Base-by-base conservation (phyloP, 2,329 filamentous ascomycete genomes). In the Colletotrichum liaoningense region DNA sequence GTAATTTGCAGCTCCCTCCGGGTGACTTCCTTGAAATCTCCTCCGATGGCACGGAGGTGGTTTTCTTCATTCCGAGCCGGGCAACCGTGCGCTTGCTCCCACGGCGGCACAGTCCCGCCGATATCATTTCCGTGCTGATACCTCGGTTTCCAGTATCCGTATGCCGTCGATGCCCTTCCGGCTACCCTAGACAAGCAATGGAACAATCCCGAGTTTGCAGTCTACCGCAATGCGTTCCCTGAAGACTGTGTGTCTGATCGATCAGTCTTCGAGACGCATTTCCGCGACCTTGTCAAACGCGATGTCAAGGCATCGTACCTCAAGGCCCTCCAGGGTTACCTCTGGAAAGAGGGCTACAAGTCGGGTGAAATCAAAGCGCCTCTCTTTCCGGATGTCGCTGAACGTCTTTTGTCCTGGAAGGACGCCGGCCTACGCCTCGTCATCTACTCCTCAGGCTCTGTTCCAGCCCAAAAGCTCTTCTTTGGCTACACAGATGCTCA, bases 391-490 rank as follows among this genome's bases (percentile, higher is more conserved):
- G 94, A 97, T 79, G 94, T 96, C 22, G 85, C 89, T n/a, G 87
- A 90, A 9, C 88, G 88, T 75, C 85, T 95, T 75, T 82, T 85
- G 66, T 77, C 84, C 56, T 95, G 93, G 90, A 86, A 88, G 67
- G 80, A 82, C 19, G 81, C 85, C 35, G 88, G 88, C 30, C 84
- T 90, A 74, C 85, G 85, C 73, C 87, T 95, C 75, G 90, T 93
- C 77, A 95, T 97, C 79, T 97, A 95, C 84, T 95, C 93, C 4
- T 95, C 93, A 14, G 94, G 94, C 38, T 95, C 93, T 26, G 92
- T 96, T 6, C 88, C 92, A 24, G 94, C 94, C 16, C 94, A 97
- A 86, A 94, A 95, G 83, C 86, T 96, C 74, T 88, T 96, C 75
- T 96, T 96, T 82, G 86, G 88, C 73, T 90, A 95, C 79, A 92